These are phyloP conservation scores for Debaryomyces robertsiae DNA, from an alignment of 1,139 yeast genomes.

Conservation along the genomic window DNA sequence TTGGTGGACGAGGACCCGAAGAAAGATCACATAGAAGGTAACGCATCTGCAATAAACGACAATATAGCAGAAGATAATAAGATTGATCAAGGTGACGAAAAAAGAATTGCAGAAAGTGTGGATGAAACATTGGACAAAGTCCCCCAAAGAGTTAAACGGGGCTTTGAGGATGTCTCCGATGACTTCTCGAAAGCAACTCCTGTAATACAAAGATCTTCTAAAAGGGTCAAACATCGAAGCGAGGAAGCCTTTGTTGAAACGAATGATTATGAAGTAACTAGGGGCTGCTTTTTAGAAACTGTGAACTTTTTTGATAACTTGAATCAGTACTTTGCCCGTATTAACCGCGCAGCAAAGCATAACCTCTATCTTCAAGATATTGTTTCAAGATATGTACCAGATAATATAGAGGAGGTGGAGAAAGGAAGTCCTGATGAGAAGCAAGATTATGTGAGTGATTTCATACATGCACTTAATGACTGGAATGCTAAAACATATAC, in stretches of 20 bases:
- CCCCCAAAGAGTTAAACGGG: constrained; percentile 20
- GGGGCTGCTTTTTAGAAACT: constrained; percentile 29
- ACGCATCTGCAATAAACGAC: constrained; percentile 11
- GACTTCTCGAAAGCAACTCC: constrained; percentile 5
- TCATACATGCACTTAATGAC: constrained; percentile 25
- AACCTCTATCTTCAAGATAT: constrained; percentile 20
- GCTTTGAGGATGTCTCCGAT: constrained; percentile 13
- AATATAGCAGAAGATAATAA: constrained; percentile 18
- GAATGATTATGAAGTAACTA: constrained; percentile 22
- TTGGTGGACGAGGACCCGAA: constrained; percentile 10
- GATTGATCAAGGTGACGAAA: constrained; percentile 39
- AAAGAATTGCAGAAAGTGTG: neutral
- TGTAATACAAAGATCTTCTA: constrained; percentile 38
- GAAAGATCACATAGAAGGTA: constrained; percentile 9
- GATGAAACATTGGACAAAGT: constrained; percentile 15
- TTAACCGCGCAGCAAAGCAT: constrained; percentile 2
- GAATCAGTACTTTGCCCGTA: constrained; percentile 19
- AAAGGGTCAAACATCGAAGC: constrained; percentile 35
- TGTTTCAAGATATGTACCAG: constrained; percentile 23
- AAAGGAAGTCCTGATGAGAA: neutral
- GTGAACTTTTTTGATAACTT: constrained; percentile 24
- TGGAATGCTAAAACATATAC: constrained; percentile 25
- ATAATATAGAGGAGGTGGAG: constrained; percentile 3
- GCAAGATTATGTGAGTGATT: constrained; percentile 26
- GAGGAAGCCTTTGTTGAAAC: constrained; percentile 20